phyloP scores from a whole-genome alignment of 208 protist species.

The Angomonas desouzai region DNA sequence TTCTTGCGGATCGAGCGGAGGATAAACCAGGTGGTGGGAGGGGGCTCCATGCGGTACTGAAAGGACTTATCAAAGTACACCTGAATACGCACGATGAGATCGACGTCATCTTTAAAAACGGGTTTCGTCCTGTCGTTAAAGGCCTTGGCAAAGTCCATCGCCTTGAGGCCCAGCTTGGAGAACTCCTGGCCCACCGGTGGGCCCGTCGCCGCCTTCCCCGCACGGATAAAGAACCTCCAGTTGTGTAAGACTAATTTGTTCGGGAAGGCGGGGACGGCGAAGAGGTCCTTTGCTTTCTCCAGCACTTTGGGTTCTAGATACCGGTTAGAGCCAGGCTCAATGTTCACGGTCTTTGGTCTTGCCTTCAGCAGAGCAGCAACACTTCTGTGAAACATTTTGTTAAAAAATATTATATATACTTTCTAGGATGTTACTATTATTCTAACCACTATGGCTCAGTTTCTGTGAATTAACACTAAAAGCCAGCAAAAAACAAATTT shows the following conservation, averaged over 20 bases:
- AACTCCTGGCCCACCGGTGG: slow-evolving; percentile 90
- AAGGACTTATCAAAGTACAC: slow-evolving; percentile 92
- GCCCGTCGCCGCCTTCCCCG: slow-evolving; percentile 84
- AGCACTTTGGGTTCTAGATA: slow-evolving; percentile 44
- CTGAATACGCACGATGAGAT: slow-evolving; percentile 87
- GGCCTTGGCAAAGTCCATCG: slow-evolving; percentile 88
- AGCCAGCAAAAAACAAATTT: background rate
- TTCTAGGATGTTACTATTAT: slow-evolving; percentile 3
- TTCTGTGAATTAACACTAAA: no score
- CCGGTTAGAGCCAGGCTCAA: slow-evolving; percentile 68
- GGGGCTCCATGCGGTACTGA: slow-evolving; percentile 79
- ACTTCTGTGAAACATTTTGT: slow-evolving; percentile 41
- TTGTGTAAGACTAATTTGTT: slow-evolving; percentile 84
- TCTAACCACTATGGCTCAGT: no score
- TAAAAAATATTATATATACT: no score
- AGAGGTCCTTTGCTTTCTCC: slow-evolving; percentile 71
- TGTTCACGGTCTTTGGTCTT: slow-evolving; percentile 67
- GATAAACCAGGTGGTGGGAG: slow-evolving; percentile 84
- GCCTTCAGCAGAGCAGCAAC: slow-evolving; percentile 41
- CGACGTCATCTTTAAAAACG: slow-evolving; percentile 84
- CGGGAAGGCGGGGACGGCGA: slow-evolving; percentile 70
- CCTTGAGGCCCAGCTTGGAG: slow-evolving; percentile 83
- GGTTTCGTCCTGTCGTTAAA: slow-evolving; percentile 90
- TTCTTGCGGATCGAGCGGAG: slow-evolving; percentile 76
- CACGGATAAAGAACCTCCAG: slow-evolving; percentile 88